Percentiles rank a stretch among this genome's conserved stretches.
phyloP scores from a whole-genome alignment of 805 yeast genomes.

The Candida nanaspora region DNA sequence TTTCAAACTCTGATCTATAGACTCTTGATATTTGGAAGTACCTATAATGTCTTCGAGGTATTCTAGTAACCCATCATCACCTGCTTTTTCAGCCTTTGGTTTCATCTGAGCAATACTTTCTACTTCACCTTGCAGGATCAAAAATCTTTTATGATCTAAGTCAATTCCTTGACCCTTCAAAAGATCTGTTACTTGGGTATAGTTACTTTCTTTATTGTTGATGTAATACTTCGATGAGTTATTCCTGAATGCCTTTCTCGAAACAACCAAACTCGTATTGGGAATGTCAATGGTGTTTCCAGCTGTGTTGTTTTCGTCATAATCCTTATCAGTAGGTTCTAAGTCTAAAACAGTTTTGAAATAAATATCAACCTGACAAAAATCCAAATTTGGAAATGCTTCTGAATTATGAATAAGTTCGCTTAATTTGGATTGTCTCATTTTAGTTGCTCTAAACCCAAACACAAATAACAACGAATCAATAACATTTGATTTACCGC shows the following conservation, averaged over 20 bases:
- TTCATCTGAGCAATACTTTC: conserved; percentile 99
- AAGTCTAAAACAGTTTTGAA: conserved; percentile 72
- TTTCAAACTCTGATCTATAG: conserved; percentile 57
- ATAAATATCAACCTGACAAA: conserved; percentile 87
- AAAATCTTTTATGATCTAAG: conserved; percentile 87
- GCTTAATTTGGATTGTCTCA: conserved; percentile 92
- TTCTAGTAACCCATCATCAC: conserved; percentile 90
- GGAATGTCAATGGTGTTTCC: conserved; percentile 49
- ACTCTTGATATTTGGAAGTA: conserved; percentile 72
- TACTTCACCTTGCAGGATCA: conserved; percentile 96
- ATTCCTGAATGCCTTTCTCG: conserved; percentile 72
- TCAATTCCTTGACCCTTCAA: conserved; percentile 83
- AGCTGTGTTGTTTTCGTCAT: conserved; percentile 50
- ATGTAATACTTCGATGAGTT: conserved; percentile 75
- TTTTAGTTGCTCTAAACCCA: conserved; percentile 92
- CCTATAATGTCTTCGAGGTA: conserved; percentile 97
- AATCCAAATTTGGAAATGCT: conserved; percentile 52
- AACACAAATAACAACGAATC: conserved; percentile 96
- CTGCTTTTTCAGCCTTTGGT: conserved; percentile 87
- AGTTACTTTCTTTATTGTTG: conserved; percentile 61
- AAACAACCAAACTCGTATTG: conserved; percentile 56
- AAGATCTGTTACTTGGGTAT: conserved; percentile 69
- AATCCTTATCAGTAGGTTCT: conserved; percentile 21
- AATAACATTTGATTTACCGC: conserved; percentile 96
- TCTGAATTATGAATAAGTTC: conserved; percentile 92